phyloP scores from a whole-genome alignment of 148 eudicot species.

The Bassia scoparia region DNA sequence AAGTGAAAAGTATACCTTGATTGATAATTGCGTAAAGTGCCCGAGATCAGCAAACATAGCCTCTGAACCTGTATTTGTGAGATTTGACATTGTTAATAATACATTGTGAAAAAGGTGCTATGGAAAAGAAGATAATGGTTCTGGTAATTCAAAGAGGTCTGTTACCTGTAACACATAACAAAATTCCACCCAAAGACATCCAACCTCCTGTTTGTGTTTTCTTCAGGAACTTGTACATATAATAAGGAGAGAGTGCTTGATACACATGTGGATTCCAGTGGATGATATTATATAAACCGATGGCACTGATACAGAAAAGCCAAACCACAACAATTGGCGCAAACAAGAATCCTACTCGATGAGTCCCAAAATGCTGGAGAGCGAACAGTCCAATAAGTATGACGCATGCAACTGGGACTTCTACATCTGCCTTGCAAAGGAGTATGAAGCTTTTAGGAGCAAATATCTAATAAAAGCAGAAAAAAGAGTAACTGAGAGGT shows the following conservation, averaged over 20 bases:
- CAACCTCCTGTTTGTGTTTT: constrained; percentile 85
- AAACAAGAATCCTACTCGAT: constrained; percentile 80
- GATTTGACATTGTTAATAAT: background rate
- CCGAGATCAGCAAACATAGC: constrained; percentile 99
- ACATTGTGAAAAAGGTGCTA: too few relatives aligned
- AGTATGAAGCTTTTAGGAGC: constrained; percentile 8
- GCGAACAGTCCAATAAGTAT: constrained; percentile 76
- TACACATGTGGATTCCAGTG: constrained; percentile 83
- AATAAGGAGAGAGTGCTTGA: constrained; percentile 87
- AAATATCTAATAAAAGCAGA: constrained; percentile 7
- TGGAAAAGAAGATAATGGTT: too few relatives aligned
- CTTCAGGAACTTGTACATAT: constrained; percentile 91
- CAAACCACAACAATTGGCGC: constrained; percentile 84
- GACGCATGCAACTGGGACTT: constrained; percentile 77
- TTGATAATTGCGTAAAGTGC: constrained; percentile 90
- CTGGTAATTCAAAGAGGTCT: background rate
- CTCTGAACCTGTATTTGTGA: constrained; percentile 67
- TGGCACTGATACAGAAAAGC: constrained; percentile 87
- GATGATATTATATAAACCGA: constrained; percentile 82
- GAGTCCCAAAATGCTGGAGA: constrained; percentile 91
- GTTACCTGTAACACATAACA: constrained; percentile 89
- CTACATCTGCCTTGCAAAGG: constrained; percentile 63
- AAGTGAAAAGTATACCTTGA: constrained; percentile 49
- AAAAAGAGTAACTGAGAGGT: constrained; percentile 1
- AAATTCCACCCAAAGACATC: constrained; percentile 97